A percentile compares a stretch with the other conserved stretches of the same genome.
These are phyloP conservation scores for Hypoxylon intermedium DNA, from an alignment of 495 filamentous ascomycete genomes.

Conservation along the genomic window DNA sequence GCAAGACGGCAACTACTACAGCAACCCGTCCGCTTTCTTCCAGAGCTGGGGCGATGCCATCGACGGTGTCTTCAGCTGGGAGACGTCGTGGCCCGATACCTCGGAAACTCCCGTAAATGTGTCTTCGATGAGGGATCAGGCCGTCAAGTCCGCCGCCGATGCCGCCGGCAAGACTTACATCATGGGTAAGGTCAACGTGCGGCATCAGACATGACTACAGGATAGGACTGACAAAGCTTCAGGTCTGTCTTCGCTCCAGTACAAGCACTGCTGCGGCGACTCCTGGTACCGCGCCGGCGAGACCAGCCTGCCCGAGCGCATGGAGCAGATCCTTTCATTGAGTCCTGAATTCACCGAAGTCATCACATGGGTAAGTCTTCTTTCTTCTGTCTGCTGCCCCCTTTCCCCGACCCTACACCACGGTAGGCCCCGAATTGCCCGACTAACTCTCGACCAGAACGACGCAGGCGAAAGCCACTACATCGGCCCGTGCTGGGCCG, in stretches of 20 bases:
- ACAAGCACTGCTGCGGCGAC: conserved; percentile 48
- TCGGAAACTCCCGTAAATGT: conserved; percentile 32
- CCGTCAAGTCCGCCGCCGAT: conserved; percentile 34
- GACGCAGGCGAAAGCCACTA: conserved; percentile 57
- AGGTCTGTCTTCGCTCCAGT: conserved; percentile 46
- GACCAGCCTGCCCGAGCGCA: conserved; percentile 47
- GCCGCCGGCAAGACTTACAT: conserved; percentile 45
- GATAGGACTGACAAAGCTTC: conserved; percentile 5
- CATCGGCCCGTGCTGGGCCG: conserved; percentile 52
- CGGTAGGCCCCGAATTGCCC: too few species aligned
- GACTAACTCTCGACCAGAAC: conserved; percentile 33
- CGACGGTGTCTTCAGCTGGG: conserved; percentile 49
- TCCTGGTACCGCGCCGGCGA: conserved; percentile 55
- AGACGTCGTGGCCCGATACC: conserved; percentile 44
- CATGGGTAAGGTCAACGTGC: conserved; percentile 45
- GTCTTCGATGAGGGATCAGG: conserved; percentile 32
- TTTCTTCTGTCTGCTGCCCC: background rate
- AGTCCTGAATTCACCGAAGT: conserved; percentile 45
- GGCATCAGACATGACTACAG: too few species aligned
- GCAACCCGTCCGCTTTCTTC: conserved; percentile 30
- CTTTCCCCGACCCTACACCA: background rate
- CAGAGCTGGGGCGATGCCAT: conserved; percentile 34
- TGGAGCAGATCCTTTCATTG: conserved; percentile 42
- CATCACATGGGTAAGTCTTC: conserved; percentile 42
- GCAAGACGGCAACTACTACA: conserved; percentile 36